These are phyloP conservation scores for Microbotryum violaceum DNA, from an alignment of 1,284 basidiomycete species.

Conservation along the genomic window DNA sequence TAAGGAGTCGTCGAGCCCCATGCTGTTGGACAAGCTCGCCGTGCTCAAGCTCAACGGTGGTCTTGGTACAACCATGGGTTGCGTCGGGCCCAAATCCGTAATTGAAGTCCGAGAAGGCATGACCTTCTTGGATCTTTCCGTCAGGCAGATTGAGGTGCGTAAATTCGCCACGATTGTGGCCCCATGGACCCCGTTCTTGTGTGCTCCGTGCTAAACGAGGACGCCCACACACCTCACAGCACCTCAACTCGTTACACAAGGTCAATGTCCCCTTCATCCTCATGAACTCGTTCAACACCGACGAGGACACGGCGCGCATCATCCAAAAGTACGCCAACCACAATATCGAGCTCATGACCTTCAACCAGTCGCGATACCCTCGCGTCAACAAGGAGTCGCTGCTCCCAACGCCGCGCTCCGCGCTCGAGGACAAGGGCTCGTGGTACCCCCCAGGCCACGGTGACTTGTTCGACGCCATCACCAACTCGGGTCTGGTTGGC, in stretches of 20 bases:
- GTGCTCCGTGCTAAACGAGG: background rate
- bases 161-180: background rate
- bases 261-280: slow-evolving; percentile 92
- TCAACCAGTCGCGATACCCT: slow-evolving; percentile 98
- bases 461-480: slow-evolving; percentile 86
- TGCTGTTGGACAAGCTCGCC: slow-evolving; percentile 85
- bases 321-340: slow-evolving; percentile 99
- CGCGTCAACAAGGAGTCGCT: slow-evolving; percentile 93
- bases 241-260: slow-evolving; percentile 54
- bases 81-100: slow-evolving; percentile 55
- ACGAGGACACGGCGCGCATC: slow-evolving; percentile 86
- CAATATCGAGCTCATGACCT: slow-evolving; percentile 79
- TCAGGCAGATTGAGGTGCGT: slow-evolving; percentile 82
- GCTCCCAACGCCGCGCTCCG: slow-evolving; percentile 77
- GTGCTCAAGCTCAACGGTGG: slow-evolving; percentile 99
- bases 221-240: slow-evolving; percentile 37
- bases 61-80: slow-evolving; percentile 92
- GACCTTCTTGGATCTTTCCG: slow-evolving; percentile 97
- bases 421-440: slow-evolving; percentile 84
- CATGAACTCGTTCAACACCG: slow-evolving; percentile 99
- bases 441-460: slow-evolving; percentile 99
- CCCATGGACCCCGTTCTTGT: no score
- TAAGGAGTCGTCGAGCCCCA: slow-evolving; percentile 53
- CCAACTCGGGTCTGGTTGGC: slow-evolving; percentile 93
- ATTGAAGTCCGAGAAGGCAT: slow-evolving; percentile 52